phyloP scores from a whole-genome alignment of 2,329 filamentous ascomycete species.

The Microcyclospora tardicrescens region DNA sequence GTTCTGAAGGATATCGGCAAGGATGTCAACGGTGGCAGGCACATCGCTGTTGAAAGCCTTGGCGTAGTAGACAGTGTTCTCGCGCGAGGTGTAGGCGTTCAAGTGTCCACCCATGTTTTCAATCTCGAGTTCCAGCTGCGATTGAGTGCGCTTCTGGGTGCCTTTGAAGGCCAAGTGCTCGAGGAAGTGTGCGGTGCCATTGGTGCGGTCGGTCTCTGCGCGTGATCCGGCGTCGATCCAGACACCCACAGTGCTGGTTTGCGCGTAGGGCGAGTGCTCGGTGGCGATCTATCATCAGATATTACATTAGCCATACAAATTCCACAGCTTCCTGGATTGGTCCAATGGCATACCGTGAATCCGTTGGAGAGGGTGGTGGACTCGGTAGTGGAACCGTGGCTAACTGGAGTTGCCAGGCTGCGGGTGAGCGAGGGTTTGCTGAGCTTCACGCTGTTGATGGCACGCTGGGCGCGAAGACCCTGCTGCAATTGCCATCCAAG shows the following conservation, averaged over 20 bases:
- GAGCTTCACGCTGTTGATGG: conserved; percentile 56
- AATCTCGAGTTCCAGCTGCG: conserved; percentile 97
- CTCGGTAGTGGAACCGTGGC: conserved; percentile 68
- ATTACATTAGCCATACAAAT: conserved; percentile 6
- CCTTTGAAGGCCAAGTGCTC: conserved; percentile 99
- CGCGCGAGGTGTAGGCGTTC: conserved; percentile 98
- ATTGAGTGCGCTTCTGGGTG: conserved; percentile 84
- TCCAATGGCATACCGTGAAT: conserved; percentile 58
- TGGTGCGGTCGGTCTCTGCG: conserved; percentile 95
- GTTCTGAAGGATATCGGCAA: conserved; percentile 98
- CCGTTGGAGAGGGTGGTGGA: conserved; percentile 95
- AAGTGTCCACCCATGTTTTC: conserved; percentile 99
- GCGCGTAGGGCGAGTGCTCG: conserved; percentile 94
- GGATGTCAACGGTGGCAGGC: conserved; percentile 90
- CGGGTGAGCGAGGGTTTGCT: conserved; percentile 56
- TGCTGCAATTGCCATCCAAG: conserved; percentile 89
- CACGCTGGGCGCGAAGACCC: conserved; percentile 76
- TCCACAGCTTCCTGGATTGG: no score
- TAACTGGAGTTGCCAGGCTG: conserved; percentile 78
- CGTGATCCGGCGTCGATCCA: conserved; percentile 99
- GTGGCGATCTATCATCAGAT: conserved; percentile 63
- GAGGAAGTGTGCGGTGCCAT: conserved; percentile 98
- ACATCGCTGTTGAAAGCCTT: conserved; percentile 98
- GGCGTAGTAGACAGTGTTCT: conserved; percentile 99
- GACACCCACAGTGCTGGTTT: conserved; percentile 95